Base-by-base conservation (phyloP, 2,329 filamentous ascomycete genomes). In the Trichoderma sp. region DNA sequence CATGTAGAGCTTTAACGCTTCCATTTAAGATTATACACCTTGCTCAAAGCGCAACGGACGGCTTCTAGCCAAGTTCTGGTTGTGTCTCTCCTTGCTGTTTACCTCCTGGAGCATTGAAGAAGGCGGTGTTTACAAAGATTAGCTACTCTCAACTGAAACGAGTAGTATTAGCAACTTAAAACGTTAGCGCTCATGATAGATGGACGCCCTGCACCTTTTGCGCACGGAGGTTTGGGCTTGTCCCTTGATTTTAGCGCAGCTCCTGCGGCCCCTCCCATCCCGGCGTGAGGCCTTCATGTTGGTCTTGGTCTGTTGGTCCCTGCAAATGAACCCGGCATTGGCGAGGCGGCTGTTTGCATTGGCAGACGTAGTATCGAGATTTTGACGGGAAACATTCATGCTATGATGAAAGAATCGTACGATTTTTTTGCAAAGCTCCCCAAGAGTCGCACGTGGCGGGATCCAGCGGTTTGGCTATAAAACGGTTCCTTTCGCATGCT, bases 371-470 rank as follows among this genome's bases (percentile, higher is more conserved):
- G 39, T 17, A 68, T 61, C 36, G 30, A 62, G 57, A 69, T 50
- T 61, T 53, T 34, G 39, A n/a, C 28, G n/a, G 30, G 66, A 69
- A 69, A 69, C 66, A 69, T 62, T 62, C 34, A 69, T 62, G 66
- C 55, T 23, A 70, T 70, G 68, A 70, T 64, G 68, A 63, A 70
- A 70, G 68, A 70, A 70, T 70, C 68, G 68, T 70, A 70, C 68
- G 68, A 70, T 64, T 70, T 70, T 69, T 53, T 50, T 2, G 28
- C 26, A 32, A 62, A 53, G 57, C 57, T 47, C 39, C 36, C 34
- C 66, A 69, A 28, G 17, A 50, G 20, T 28, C 11, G 11, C 66
- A 61, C 57, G 55, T 69, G 57, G 66, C 66, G n/a, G 55, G 66
- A 68, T 59, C 66, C 55, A 50, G 30, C 28, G 11, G 39, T 62